Base-by-base conservation (phyloP, 164 flowering plant genomes). In the Akebia trifoliata region DNA sequence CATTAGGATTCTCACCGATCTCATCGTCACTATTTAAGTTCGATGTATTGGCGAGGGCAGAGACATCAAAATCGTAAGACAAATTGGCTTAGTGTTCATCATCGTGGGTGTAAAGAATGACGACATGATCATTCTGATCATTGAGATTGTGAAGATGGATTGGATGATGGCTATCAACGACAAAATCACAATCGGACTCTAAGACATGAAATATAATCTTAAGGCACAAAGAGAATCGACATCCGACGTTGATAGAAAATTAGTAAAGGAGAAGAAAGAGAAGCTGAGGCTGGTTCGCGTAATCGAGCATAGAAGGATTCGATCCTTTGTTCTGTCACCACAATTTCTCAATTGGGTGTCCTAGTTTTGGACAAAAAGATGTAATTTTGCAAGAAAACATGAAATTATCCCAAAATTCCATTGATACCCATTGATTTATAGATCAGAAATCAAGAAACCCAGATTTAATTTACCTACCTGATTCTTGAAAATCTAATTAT, bases 181-280 rank as follows among this genome's bases (percentile, higher is more conserved):
- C 91, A 59, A 90, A 93, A 54, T 87, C 84, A 30, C 79, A 83
- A 70, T 88, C 98, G 0, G 92, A 84, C 45, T 84, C 82, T 1
- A 88, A 77, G 14, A 86, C 71, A 43, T 86, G 88, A 53, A 77
- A 75, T 6, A 86, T 61, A 35, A 84, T 73, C 63, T 82, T 91
- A 10, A 86, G 70, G 96, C 85, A 62, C 98, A 88, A 3, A 91
- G 78, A 0, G 98, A 91, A 54, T 91, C 96, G 0, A 74, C 96
- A 67, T 88, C 96, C 1, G 95, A 91, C 0, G 90, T 83, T 1
- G 96, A 88, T 3, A 96, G 92, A 91, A 91, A 20, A 91, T 83
- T 7, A 91, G 68, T 46, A 91, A 57, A 20, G 95, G 97, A 17
- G 81, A 63, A 15, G 73, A 60, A 11, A 85, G 62, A 2, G 88